Conservation (phyloP, 768 basidiomycete species). For the Mycena metata region DNA sequence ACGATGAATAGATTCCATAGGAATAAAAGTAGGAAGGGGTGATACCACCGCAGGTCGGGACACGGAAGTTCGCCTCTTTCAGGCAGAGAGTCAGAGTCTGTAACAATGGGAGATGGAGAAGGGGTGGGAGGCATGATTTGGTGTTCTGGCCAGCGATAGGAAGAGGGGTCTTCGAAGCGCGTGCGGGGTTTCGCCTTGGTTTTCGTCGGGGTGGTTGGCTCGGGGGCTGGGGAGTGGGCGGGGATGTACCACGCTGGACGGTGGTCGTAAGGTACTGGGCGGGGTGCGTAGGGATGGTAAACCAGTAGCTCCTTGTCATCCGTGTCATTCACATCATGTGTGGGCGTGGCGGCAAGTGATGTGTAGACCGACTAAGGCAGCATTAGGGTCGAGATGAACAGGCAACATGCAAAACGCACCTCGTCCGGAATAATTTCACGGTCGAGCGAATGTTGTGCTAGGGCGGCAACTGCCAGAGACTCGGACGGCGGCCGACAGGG, state of each 20-base stretch:
- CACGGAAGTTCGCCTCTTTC: neutral
- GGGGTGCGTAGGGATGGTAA: neutral
- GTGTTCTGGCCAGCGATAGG: constrained; percentile 18
- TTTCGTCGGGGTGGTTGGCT: neutral
- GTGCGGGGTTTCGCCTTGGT: neutral
- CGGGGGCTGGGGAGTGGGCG: neutral
- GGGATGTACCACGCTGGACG: constrained; percentile 6
- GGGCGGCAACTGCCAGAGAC: no score
- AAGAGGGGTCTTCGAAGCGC: constrained; percentile 1
- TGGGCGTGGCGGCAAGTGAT: neutral
- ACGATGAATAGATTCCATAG: constrained; percentile 16
- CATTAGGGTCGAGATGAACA: no score
- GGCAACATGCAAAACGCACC: no score
- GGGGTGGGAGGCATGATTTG: neutral
- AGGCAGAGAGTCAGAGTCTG: neutral
- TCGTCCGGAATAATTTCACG: no score
- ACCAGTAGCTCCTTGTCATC: no score
- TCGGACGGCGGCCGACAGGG: no score
- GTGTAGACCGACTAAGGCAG: no score
- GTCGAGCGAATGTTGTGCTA: no score
- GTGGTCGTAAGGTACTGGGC: neutral
- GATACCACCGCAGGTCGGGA: constrained; percentile 27
- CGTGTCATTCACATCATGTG: neutral
- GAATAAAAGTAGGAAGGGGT: constrained; percentile 1
- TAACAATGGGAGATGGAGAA: neutral